These are phyloP conservation scores for Paracoccidioides brasiliensis DNA, from an alignment of 2,329 filamentous ascomycete species.

Conservation along the genomic window DNA sequence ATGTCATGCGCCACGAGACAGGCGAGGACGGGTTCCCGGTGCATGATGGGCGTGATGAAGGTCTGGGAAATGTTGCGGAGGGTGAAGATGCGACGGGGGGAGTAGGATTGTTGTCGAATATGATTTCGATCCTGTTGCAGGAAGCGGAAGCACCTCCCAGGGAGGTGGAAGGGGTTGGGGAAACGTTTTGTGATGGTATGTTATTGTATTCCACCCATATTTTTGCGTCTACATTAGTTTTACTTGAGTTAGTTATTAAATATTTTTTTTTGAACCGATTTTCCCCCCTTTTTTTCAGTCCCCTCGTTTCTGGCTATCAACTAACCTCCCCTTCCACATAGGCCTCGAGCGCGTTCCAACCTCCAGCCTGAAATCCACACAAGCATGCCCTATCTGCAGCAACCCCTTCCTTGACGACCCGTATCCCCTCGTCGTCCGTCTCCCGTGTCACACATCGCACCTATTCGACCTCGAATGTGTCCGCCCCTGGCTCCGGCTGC, in stretches of 20 bases:
- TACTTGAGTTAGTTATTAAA: not conserved
- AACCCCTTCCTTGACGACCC: slow-evolving; percentile 49
- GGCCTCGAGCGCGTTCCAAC: slow-evolving; percentile 47
- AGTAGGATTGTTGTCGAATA: slow-evolving; percentile 34
- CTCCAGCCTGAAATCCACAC: slow-evolving; percentile 38
- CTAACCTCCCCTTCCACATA: slow-evolving; percentile 9
- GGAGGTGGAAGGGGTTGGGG: slow-evolving; percentile 47
- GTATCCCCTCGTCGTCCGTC: slow-evolving; percentile 49
- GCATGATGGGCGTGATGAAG: slow-evolving; percentile 32
- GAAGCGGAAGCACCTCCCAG: slow-evolving; percentile 46
- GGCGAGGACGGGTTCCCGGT: slow-evolving; percentile 24
- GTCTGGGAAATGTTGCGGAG: slow-evolving; percentile 20
- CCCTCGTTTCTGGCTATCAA: not conserved
- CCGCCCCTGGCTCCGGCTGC: slow-evolving; percentile 49
- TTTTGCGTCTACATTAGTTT: not conserved
- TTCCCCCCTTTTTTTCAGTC: not conserved
- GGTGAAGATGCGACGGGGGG: slow-evolving; percentile 15
- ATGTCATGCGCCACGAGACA: slow-evolving; percentile 40
- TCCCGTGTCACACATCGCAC: slow-evolving; percentile 50
- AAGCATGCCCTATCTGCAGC: slow-evolving; percentile 48
- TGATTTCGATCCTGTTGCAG: slow-evolving; percentile 43
- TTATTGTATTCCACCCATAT: not conserved
- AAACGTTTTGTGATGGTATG: slow-evolving; percentile 45
- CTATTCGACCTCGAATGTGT: slow-evolving; percentile 54
- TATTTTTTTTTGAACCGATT: not conserved